Percentiles rank a stretch among this genome's conserved stretches.
Evolutionary conservation across 208 protist genomes (phyloP).

Genomic region (Leishmania gerbilli): DNA sequence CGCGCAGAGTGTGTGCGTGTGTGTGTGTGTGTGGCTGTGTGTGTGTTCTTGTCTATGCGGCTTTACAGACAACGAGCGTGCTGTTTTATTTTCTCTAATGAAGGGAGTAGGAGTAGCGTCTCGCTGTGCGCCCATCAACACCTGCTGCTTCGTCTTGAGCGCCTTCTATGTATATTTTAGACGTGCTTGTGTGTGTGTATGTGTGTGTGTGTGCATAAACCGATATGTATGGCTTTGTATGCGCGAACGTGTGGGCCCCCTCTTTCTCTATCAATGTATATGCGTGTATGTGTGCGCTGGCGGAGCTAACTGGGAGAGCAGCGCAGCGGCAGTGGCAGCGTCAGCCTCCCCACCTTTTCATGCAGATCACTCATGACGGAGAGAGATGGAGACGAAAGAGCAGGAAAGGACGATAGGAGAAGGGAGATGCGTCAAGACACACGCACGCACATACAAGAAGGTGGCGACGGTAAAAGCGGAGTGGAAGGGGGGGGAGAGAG

Average conservation of each 20-base stretch:
- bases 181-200: neutral
- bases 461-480: neutral
- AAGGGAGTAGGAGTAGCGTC: neutral
- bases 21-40: neutral
- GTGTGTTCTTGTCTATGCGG: neutral
- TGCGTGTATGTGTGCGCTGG: neutral
- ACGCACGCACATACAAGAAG: neutral
- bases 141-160: neutral
- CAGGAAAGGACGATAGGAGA: neutral
- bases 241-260: neutral
- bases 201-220: neutral
- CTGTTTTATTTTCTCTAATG: neutral
- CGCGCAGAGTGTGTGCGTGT: neutral
- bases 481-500: too few relatives aligned
- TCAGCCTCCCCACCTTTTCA: neutral
- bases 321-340: neutral
- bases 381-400: neutral
- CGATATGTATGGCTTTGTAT: neutral
- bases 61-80: neutral
- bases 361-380: neutral
- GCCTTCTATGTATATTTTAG: neutral
- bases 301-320: neutral
- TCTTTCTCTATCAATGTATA: neutral
- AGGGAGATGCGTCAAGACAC: neutral
- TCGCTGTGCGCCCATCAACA: neutral